Evolutionary conservation across 306 rosid species (phyloP), one percentile per base, ranked within the genome.

Genomic region (Lathyrus aphaca): DNA sequence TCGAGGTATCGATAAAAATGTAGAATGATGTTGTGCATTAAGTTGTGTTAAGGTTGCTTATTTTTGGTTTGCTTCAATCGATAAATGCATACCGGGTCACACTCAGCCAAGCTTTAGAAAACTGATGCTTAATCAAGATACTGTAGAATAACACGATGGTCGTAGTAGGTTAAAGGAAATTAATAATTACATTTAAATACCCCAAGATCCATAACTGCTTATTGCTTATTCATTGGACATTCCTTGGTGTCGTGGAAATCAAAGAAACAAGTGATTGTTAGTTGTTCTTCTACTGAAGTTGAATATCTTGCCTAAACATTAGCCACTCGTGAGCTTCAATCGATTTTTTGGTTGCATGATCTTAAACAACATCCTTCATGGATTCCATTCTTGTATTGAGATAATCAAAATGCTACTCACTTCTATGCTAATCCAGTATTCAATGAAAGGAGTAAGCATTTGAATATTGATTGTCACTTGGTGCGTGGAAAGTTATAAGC

Each of bases 101-200:
- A 58, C 23, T 29, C 8, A n/a, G 42, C 15, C 64, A n/a, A n/a
- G 64, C 23, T 58, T 58, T 58, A n/a, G 35, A 23, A 21, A 55
- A 19, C 19, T 51, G 30, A 19, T 51, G 58, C 62, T 25, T 6
- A 11, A 6, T 27, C 18, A 27, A 2, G 10, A n/a, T 8, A 11
- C 38, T 55, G 13, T 1, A 55, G 16, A 55, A 12, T 55, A 12
- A 17, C 61, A 5, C 0, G 38, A 6, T 25, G 9, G 1, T 55
- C 10, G 25, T 23, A 25, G 60, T 21, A 23, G 61, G 17, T 55
- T 55, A 5, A 25, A 55, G 61, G 16, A 55, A 25, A 25, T 55
- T 25, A 2, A 23, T 18, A 56, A 12, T 23, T 18, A 13, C 4
- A 11, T 27, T 56, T 56, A 56, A 56, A 25, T 14, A 12, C 10